A percentile compares a stretch with the other conserved stretches of the same genome.
These are phyloP conservation scores for Panellus pusillus DNA, from an alignment of 768 basidiomycete species.

Conservation along the genomic window DNA sequence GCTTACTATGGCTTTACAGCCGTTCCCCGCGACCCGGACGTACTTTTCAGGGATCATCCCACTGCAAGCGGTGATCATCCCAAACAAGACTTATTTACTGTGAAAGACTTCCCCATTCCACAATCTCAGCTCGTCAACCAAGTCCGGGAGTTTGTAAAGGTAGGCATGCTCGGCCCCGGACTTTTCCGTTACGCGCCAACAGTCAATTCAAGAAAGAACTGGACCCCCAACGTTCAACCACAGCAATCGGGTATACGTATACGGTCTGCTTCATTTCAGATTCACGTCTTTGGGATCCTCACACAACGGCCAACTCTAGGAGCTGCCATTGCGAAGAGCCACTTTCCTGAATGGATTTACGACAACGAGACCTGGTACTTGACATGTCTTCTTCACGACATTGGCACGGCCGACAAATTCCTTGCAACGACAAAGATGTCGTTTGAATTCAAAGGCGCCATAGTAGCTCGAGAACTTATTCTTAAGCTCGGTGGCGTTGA, in stretches of 20 bases:
- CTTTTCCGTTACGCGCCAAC: background rate
- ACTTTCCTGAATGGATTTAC: constrained; percentile 49
- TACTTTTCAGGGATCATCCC: constrained; percentile 46
- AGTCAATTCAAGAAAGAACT: constrained; percentile 38
- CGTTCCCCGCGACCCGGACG: constrained; percentile 47
- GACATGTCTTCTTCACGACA: constrained; percentile 52
- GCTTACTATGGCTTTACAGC: constrained; percentile 48
- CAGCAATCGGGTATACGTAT: constrained; percentile 49
- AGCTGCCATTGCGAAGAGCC: constrained; percentile 45
- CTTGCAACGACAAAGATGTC: constrained; percentile 54
- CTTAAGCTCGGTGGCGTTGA: constrained; percentile 40
- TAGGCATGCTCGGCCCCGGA: constrained; percentile 15
- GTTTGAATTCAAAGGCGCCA: constrained; percentile 57
- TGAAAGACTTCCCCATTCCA: constrained; percentile 43
- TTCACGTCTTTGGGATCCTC: too few species aligned
- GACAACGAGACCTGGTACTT: constrained; percentile 52
- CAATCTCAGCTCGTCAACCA: constrained; percentile 38
- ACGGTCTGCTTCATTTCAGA: constrained; percentile 32
- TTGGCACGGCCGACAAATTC: constrained; percentile 49
- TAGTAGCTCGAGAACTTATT: constrained; percentile 51
- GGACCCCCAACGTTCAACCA: constrained; percentile 48
- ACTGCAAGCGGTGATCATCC: constrained; percentile 42
- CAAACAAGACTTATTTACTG: constrained; percentile 40
- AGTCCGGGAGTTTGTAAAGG: constrained; percentile 42
- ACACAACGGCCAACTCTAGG: constrained; percentile 27